Evolutionary conservation across 164 flowering plant genomes (phyloP), one percentile per base, ranked within the genome.

Genomic region (Saururus chinensis): DNA sequence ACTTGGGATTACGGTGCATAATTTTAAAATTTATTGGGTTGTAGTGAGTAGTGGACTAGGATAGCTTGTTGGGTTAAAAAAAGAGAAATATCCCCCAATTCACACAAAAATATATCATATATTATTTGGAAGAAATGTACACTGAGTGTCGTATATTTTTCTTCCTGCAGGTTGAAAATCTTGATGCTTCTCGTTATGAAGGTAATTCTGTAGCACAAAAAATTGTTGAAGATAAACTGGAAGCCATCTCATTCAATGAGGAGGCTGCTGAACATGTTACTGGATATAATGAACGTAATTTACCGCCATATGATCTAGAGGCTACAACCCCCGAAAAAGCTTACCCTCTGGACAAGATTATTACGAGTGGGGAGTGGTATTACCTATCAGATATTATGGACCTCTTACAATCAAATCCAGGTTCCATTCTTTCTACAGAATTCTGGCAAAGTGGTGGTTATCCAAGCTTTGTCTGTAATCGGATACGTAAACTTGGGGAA

Each of bases 261-360:
- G 82, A 76, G 53, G 88, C 89, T 60, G 74, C 82, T 53, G 83
- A 72, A 68, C 66, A 51, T 63, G 62, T 72, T 54, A 63, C 19
- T 51, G 52, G 74, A 20, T 51, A 56, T 40, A 56, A 60, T 62
- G 60, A 68, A 42, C 85, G 80, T 37, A 81, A 86, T 68, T 70
- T 84, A 57, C 98, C 98, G 42, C 88, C 89, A 0, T 71, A 84
- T 61, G 76, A 92, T 67, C 7, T 72, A 45, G 74, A 75, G 57
- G 98, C 98, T 37, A 73, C 82, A 21, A 63, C 74, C 30, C 88
- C 88, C 1, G 75, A 83, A 59, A 73, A 69, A 57, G 99, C 93
- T 59, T 95, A 87, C 79, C 96, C 83, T 4, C 57, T 95, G 42
- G 83, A 85, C 48, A 79, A 76, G 76, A 90, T 90, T 57, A 89